phyloP scores from a whole-genome alignment of 805 yeast species.

The Sugiyamaella mastotermitis region DNA sequence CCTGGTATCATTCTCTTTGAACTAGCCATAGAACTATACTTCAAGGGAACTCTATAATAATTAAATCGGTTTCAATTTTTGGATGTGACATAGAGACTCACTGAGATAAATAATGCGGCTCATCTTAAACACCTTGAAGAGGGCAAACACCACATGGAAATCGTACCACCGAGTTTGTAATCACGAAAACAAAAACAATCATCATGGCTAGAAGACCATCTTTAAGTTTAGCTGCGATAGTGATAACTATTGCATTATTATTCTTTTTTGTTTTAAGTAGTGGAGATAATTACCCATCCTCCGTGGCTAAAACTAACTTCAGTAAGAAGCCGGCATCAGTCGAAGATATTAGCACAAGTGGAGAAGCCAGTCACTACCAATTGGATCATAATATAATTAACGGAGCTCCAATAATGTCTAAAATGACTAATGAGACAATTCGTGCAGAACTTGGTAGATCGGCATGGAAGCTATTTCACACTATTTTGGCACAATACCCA shows the following conservation, averaged over 20 bases:
- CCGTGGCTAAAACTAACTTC: not conserved
- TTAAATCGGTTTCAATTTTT: too few relatives aligned
- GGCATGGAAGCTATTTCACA: slow-evolving; percentile 89
- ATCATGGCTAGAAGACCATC: slow-evolving; percentile 15
- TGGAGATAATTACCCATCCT: not conserved
- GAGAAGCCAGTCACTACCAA: not conserved
- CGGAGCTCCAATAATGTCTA: slow-evolving; percentile 73
- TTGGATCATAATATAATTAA: slow-evolving; percentile 5
- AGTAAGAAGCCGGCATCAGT: slow-evolving; percentile 9
- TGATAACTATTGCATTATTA: slow-evolving; percentile 9
- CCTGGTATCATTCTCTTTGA: too few relatives aligned
- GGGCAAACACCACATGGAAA: too few relatives aligned
- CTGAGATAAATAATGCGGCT: too few relatives aligned
- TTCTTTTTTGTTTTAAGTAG: slow-evolving; percentile 7
- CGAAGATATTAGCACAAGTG: slow-evolving; percentile 8
- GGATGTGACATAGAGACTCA: too few relatives aligned
- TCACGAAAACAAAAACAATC: not conserved
- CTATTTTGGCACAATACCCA: slow-evolving; percentile 88
- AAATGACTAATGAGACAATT: slow-evolving; percentile 80
- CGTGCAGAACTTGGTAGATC: slow-evolving; percentile 81
- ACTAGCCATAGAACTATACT: too few relatives aligned
- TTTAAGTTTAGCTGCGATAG: slow-evolving; percentile 13
- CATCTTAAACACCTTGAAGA: too few relatives aligned
- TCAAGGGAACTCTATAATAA: too few relatives aligned
- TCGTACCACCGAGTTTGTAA: too few relatives aligned